Evolutionary conservation across 257 asterid genomes (phyloP).

Genomic region (Euphrasia confusa): DNA sequence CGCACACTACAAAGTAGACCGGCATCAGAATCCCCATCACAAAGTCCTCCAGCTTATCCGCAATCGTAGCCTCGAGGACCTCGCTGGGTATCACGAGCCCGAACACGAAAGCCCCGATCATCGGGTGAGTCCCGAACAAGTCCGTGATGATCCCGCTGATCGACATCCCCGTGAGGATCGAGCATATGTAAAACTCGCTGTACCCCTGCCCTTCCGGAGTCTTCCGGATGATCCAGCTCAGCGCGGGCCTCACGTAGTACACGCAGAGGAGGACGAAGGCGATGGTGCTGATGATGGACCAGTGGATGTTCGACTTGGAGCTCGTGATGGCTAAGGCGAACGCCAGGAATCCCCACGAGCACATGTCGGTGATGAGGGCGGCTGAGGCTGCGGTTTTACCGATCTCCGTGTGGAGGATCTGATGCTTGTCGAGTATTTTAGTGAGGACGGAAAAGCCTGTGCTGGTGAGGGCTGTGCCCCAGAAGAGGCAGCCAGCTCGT

Average conservation of each 20-base stretch:
- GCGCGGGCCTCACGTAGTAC: slow-evolving; percentile 53
- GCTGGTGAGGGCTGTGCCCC: slow-evolving; percentile 65
- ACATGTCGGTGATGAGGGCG: slow-evolving; percentile 47
- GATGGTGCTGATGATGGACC: slow-evolving; percentile 43
- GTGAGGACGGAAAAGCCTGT: slow-evolving; percentile 62
- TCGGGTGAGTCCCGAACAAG: slow-evolving; percentile 76
- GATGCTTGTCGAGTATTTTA: slow-evolving; percentile 55
- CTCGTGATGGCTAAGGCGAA: slow-evolving; percentile 41
- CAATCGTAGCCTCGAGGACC: slow-evolving; percentile 57
- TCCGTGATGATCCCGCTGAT: slow-evolving; percentile 59
- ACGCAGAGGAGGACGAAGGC: slow-evolving; percentile 37
- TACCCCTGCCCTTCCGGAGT: slow-evolving; percentile 79
- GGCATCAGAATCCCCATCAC: slow-evolving; percentile 80
- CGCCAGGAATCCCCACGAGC: slow-evolving; percentile 63
- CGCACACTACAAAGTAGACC: slow-evolving; percentile 66
- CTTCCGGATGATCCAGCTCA: slow-evolving; percentile 58
- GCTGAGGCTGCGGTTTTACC: slow-evolving; percentile 65
- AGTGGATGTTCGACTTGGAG: slow-evolving; percentile 23
- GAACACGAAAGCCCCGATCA: slow-evolving; percentile 79
- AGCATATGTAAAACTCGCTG: slow-evolving; percentile 72
- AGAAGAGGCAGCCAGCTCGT: slow-evolving; percentile 53
- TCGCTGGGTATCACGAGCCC: slow-evolving; percentile 75
- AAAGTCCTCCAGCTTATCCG: slow-evolving; percentile 72
- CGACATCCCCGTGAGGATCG: slow-evolving; percentile 47
- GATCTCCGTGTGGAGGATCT: slow-evolving; percentile 58